Conservation (phyloP, 208 protist genomes). For the Acanthamoeba royreba region DNA sequence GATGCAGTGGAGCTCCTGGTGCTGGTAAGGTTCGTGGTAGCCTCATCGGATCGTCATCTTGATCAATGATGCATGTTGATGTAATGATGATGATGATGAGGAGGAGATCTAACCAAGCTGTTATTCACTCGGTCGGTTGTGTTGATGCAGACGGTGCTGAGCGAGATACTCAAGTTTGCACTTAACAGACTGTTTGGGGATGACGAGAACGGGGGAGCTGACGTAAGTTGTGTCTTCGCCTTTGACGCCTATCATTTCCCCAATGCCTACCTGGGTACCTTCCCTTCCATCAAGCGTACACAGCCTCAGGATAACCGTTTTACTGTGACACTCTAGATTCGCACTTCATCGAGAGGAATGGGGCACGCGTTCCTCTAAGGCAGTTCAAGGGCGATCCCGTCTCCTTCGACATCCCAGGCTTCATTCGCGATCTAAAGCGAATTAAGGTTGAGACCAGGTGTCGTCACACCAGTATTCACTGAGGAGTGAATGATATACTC, state of each 20-base stretch:
- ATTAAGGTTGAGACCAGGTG: not conserved
- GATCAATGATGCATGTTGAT: too few relatives aligned
- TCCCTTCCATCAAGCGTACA: not conserved
- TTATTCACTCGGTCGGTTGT: too few relatives aligned
- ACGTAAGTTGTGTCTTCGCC: not conserved
- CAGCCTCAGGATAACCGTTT: too few relatives aligned
- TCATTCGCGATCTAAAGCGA: not conserved
- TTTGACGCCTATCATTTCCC: conserved; percentile 2
- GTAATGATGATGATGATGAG: too few relatives aligned
- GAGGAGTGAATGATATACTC: not conserved
- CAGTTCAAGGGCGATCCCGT: not conserved
- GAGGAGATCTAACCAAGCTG: too few relatives aligned
- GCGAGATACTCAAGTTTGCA: not conserved
- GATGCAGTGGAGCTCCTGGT: not conserved
- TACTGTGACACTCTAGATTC: not conserved
- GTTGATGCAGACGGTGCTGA: not conserved
- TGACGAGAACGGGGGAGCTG: not conserved
- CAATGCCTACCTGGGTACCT: conserved; percentile 19
- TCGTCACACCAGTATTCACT: not conserved
- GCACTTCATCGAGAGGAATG: not conserved
- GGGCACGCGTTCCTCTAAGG: not conserved
- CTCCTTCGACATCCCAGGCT: not conserved
- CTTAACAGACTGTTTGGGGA: not conserved
- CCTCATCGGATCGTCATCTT: too few relatives aligned
- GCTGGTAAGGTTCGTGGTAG: not conserved